A percentile compares a stretch with the other conserved stretches of the same genome.
Evolutionary conservation across 2,329 filamentous ascomycete genomes (phyloP).

Genomic region (Pseudogymnoascus sp.): DNA sequence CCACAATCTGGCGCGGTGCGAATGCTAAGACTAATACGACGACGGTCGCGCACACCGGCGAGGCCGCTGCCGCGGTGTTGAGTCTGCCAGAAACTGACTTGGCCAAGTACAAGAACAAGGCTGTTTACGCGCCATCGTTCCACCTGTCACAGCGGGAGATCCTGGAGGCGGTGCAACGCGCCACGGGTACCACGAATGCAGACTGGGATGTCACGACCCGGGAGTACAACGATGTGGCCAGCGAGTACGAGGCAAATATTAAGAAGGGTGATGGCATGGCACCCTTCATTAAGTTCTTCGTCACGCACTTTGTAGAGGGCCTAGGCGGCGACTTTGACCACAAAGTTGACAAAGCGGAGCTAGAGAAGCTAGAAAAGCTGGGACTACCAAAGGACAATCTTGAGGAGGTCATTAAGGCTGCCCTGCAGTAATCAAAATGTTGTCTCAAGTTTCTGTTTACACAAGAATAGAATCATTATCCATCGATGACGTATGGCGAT

Average conservation of each 20-base stretch:
- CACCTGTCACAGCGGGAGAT: constrained; percentile 43
- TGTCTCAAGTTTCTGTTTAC: too few species aligned
- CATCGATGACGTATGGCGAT: too few species aligned
- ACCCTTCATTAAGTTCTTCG: constrained; percentile 3
- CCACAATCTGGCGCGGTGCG: constrained; percentile 46
- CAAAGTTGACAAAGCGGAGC: constrained; percentile 1
- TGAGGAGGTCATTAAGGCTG: neutral
- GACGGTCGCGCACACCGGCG: constrained; percentile 45
- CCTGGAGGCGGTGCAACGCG: constrained; percentile 24
- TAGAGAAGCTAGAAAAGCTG: neutral
- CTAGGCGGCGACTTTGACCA: neutral
- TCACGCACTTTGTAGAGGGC: neutral
- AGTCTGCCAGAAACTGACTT: constrained; percentile 33
- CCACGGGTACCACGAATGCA: constrained; percentile 19
- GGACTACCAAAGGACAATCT: neutral
- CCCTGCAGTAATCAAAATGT: neutral
- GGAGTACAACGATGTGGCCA: neutral
- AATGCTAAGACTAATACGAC: constrained; percentile 34
- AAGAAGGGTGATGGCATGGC: constrained; percentile 6
- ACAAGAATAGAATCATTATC: too few species aligned
- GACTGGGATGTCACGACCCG: constrained; percentile 19
- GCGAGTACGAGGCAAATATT: neutral
- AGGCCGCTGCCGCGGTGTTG: constrained; percentile 44
- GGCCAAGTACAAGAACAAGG: constrained; percentile 33
- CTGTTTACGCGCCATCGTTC: constrained; percentile 38